Evolutionary conservation across 305 asterid species (phyloP), one percentile per base, ranked within the genome.

Genomic region (Fraxinus floribunda): DNA sequence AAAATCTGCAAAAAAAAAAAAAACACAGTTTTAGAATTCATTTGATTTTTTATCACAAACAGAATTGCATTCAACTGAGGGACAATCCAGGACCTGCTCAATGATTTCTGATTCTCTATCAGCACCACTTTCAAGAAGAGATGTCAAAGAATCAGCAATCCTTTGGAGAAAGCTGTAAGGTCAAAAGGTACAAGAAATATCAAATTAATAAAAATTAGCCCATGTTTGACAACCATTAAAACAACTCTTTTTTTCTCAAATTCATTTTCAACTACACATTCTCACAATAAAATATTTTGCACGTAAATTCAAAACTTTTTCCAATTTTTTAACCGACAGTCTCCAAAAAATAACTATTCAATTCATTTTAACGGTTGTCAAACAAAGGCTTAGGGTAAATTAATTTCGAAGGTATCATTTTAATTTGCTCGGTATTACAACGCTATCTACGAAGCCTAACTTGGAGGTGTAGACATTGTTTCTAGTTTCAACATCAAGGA

Each of bases 71-170:
- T 20, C 35, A 55, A 80, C 81, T 81, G 52, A 13, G 30, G 73
- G 52, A 73, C 36, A 18, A 86, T 78, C 36, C 84, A 7, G 83
- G 76, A 94, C 99, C 97, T 94, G 95, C 91, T 92, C 95, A 64
- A 96, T 91, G 85, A 91, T 89, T 85, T 94, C 99, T 0, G 99
- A 94, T 83, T 94, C 98, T 91, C 89, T 93, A 80, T 95, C 98
- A 82, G 95, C 98, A 77, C 99, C 99, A 86, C 90, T 87, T 84
- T 89, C 84, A 35, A 95, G 97, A 86, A 95, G 98, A 68, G 35
- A 78, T 77, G 81, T 90, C 49, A 95, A 85, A 75, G 97, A 86
- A 81, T 85, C 87, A 30, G 94, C 89, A 80, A 94, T 88, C 78
- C 81, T 85, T 81, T 80, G 90, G 82, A 95, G 95, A 93, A 88